These are phyloP conservation scores for Penicillium sp. DNA, from an alignment of 2,329 filamentous ascomycete genomes.

Conservation along the genomic window DNA sequence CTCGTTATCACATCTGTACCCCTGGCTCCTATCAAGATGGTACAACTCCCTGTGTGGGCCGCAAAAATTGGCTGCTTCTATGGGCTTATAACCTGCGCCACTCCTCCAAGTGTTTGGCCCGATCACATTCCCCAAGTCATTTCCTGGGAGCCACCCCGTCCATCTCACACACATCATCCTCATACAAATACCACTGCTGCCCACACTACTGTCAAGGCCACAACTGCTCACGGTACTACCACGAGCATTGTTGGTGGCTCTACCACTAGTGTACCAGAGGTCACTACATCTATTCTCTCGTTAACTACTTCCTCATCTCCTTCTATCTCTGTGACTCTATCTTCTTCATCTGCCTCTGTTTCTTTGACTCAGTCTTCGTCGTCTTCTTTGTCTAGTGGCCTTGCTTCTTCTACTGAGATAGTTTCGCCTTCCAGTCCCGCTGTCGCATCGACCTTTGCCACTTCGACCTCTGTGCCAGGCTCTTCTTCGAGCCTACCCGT, in stretches of 20 bases:
- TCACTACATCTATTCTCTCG: constrained; percentile 7
- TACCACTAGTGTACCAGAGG: background rate
- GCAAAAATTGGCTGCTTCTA: constrained; percentile 31
- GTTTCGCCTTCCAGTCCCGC: background rate
- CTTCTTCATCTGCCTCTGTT: background rate
- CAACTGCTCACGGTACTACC: background rate
- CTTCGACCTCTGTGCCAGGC: constrained; percentile 1
- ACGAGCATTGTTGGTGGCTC: background rate
- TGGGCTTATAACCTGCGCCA: constrained; percentile 37
- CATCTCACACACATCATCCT: background rate
- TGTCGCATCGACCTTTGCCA: constrained; percentile 17
- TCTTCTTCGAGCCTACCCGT: background rate
- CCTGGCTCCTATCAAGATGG: constrained; percentile 28
- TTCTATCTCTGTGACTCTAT: constrained; percentile 1
- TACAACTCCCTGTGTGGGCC: constrained; percentile 23
- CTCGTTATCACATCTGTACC: constrained; percentile 7
- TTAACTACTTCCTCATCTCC: constrained; percentile 10
- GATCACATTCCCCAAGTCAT: constrained; percentile 28
- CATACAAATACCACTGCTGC: constrained; percentile 10
- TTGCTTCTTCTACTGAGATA: constrained; percentile 1
- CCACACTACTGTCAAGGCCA: background rate
- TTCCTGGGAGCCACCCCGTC: constrained; percentile 18
- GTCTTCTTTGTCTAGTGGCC: background rate
- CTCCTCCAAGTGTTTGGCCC: constrained; percentile 33
- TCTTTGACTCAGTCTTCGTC: background rate